Evolutionary conservation across 371 early-diverging fungal species (phyloP), one percentile per base, ranked within the genome.

Genomic region (Rhizopus microsporus): DNA sequence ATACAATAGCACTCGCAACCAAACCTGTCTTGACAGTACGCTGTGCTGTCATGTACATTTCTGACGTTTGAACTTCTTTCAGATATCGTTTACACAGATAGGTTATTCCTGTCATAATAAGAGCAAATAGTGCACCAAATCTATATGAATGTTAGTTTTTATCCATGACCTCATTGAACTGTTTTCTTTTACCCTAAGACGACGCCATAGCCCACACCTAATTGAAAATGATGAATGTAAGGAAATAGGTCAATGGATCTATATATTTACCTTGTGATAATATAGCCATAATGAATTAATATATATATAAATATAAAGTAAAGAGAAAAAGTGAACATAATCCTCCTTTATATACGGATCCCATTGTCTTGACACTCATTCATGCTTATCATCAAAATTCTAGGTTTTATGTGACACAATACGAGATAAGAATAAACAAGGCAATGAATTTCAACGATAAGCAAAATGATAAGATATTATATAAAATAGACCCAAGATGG

Each of bases 11-110:
- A 53, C 83, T 78, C 3, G 88, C 88, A n/a, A 82, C 82, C 2
- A 88, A 68, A 49, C 88, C 88, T 2, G 84, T 81, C 67, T 86
- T 87, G 33, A 88, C 80, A 12, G 67, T 75, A 37, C 88, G 71
- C 16, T 82, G 73, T 2, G 87, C 88, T 1, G 88, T 86, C 82
- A 81, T 85, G 59, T 81, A 88, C 70, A 80, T 84, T 69, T 88
- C 88, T 8, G 83, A 81, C 5, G 84, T 80, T 56, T 85, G 75
- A 17, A 72, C 72, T 64, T 88, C 88, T 17, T 74, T 68, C 15
- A 85, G 57, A 62, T 86, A 88, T 6, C 86, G 75, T 48, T 80
- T 77, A 52, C 56, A 78, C 7, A 80, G 69, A 68, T 70, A 72
- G 2, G 88, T 85, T n/a, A 88, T 75, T 17, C 78, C 53, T 8